Evolutionary conservation across 345 rosid genomes (phyloP), one percentile per base, ranked within the genome.

Genomic region (Citrus trifoliata): DNA sequence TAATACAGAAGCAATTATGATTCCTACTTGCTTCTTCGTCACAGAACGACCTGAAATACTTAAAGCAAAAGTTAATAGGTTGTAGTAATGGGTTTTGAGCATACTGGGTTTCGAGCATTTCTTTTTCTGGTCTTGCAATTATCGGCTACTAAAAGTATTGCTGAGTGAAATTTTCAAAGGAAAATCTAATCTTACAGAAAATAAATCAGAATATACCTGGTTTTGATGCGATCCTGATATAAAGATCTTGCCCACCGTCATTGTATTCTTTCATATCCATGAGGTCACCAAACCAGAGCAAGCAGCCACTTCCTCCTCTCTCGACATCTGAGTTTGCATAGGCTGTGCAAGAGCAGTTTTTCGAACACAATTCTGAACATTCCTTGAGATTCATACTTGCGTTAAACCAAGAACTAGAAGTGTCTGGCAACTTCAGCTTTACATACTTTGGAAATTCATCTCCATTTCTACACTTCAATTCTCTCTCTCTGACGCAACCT

Each of bases 311-410:
- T 19, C 90, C 89, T 32, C 82, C 83, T 38, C 76, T 73, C 63
- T 66, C 55, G 13, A 88, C 74, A 79, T 86, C 86, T 38, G 81
- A 76, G 77, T 42, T 84, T 8, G 89, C 86, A 79, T 78, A 88
- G 69, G 94, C 91, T 13, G 79, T 84, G 58, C 91, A 90, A 55
- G 88, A 82, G 74, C 94, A 89, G 46, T 89, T 84, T 56, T 59
- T 46, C 56, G 32, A 71, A 75, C 94, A 90, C 72, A 67, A 42
- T 5, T 74, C 70, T 65, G 67, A 51, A 59, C 83, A 75, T 27
- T 73, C 85, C 70, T 78, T 70, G 25, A 80, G 83, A 62, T 69
- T 87, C 68, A 86, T 60, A 19, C 79, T 81, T 55, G 10, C 64
- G 53, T 76, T 76, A 61, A 28, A 73, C 82, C 79, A 76, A 2